Evolutionary conservation across 257 asterid genomes (phyloP), one percentile per base, ranked within the genome.

Genomic region (Solanum stenotomum): DNA sequence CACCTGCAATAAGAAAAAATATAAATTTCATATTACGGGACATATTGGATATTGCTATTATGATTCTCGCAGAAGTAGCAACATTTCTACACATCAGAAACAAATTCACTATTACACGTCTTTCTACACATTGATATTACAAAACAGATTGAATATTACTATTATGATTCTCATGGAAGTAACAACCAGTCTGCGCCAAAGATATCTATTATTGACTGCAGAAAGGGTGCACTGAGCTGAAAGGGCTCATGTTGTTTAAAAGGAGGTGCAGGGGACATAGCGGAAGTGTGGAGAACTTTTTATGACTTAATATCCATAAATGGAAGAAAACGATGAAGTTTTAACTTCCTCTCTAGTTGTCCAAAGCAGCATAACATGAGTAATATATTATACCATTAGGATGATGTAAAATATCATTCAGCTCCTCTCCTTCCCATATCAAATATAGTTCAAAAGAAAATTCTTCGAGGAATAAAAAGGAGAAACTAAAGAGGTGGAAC

Each of bases 1-100:
- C 98, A 94, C 89, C 98, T 94, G 92, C 42, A 90, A 89, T 76
- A 87, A 56, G 84, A 87, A 84, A 34, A 29, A 83, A 75, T 34
- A 85, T 86, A 74, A 40, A 34, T 56, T 79, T 68, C 40, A 38
- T 38, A 22, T 27, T 52, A 68, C 42, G 40, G 44, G 87, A 65
- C 25, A 68, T 27, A 67, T 67, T 31, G 46, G 5, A 31, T 49
- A 82, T 29, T 82, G 10, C 37, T 79, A 42, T 78, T 27, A 29
- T 81, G 67, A 27, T 49, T 46, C 85, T 49, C 3, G 40, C 11
- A 4, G 70, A 82, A 29, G 40, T 18, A 82, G 37, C 44, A 82
- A 31, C 42, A 49, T 49, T 10, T 79, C 67, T 46, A 49, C 29
- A 82, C 16, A 49, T 23, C 37, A 49, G 42, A 82, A 18, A 5